Base-by-base conservation (phyloP, 164 flowering plant species). In the Magnolia sinica region DNA sequence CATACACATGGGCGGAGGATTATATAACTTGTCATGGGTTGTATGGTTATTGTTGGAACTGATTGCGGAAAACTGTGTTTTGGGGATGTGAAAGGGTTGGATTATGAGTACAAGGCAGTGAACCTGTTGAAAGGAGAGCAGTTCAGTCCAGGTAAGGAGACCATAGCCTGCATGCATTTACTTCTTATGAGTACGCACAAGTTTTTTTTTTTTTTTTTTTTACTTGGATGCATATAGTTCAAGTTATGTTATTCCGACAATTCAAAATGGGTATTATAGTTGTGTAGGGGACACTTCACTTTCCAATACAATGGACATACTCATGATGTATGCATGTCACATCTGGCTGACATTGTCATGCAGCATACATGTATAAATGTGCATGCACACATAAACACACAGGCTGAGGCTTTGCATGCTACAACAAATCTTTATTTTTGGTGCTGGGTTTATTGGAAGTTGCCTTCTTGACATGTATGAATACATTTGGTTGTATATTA, bases 121-220 rank as follows among this genome's bases (percentile, higher is more conserved):
- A 84, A 95, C 78, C 75, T 95, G 76, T 16, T 91, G 24, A 92
- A 89, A 79, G 99, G 92, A 72, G 99, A 93, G 77, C 97, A 95
- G 63, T 77, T 75, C 77, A 83, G 81, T 76, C 89, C 91, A 49
- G 98, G 98, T 95, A 45, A 75, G 72, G 55, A 70, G 27, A 70
- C 0, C 50, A 18, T 13, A 16, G 16, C 19, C 59, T 71, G 0
- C 23, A 16, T 7, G n/a, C 2, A 27, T 29, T 55, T 19, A 45
- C 55, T 4, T 66, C 7, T 55, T 16, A 55, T 11, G 10, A 16
- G 61, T 16, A 55, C 18, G 0, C 10, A 16, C 16, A 55, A 49
- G 64, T 19, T 59, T 13, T 13, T 19, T 59, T 59, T 59, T 11
- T 11, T 18, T 59, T 59, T 59, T 59, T 0, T 3, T 7, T 59